Evolutionary conservation across 208 protist species (phyloP).

Genomic region (Leishmania guyanensis): DNA sequence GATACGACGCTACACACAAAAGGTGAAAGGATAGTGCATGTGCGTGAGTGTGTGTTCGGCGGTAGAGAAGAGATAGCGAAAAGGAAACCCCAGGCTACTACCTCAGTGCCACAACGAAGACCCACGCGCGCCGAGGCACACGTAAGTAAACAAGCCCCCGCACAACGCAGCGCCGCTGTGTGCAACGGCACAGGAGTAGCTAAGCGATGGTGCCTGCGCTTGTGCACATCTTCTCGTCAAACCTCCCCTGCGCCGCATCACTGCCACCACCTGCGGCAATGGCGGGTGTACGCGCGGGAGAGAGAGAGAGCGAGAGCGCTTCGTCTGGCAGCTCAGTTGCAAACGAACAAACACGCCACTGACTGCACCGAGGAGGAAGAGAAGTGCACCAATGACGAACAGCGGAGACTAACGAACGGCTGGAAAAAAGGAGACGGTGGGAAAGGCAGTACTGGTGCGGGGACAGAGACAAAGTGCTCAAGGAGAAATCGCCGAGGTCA

Average conservation of each 20-base stretch:
- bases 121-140: neutral
- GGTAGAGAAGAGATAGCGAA: neutral
- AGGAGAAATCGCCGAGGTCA: neutral
- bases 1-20: neutral
- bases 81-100: neutral
- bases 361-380: neutral
- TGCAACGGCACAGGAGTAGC: neutral
- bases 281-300: neutral
- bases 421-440: neutral
- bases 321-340: neutral
- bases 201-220: neutral
- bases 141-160: neutral
- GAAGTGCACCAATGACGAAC: neutral
- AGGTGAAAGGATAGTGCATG: neutral
- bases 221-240: neutral
- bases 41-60: neutral
- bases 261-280: neutral
- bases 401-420: neutral
- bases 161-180: neutral
- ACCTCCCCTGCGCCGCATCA: neutral
- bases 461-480: neutral
- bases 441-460: neutral
- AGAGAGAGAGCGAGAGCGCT: neutral
- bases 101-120: neutral
- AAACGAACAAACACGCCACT: neutral